Percentiles rank a stretch among this genome's conserved stretches.
Conservation (phyloP, 257 asterid genomes). For the Prunella vulgaris region DNA sequence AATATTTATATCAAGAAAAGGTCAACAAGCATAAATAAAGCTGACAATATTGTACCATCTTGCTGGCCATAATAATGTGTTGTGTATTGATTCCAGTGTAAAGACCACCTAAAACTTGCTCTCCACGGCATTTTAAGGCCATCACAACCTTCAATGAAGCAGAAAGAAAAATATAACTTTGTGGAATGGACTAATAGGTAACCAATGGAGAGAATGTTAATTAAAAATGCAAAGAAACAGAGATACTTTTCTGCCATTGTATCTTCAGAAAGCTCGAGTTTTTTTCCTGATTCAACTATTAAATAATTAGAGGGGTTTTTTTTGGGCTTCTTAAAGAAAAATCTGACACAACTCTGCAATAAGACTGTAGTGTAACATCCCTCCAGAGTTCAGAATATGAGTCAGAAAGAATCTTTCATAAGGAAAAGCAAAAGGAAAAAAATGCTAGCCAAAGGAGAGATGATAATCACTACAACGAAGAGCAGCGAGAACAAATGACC, state of each 20-base stretch:
- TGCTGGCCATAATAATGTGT: slow-evolving; percentile 85
- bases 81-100: slow-evolving; percentile 81
- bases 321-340: too few relatives aligned
- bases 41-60: slow-evolving; percentile 55
- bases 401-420: neutral
- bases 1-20: slow-evolving; percentile 4
- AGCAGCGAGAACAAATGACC: neutral
- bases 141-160: slow-evolving; percentile 66
- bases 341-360: neutral
- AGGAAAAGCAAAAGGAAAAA: neutral
- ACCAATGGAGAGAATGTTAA: neutral
- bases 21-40: slow-evolving; percentile 4
- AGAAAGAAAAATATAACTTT: neutral
- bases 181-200: neutral
- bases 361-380: neutral
- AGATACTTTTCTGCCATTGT: neutral
- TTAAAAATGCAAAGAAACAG: neutral
- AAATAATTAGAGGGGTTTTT: neutral
- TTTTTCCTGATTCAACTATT: too few relatives aligned
- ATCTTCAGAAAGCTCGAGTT: neutral
- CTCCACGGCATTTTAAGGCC: slow-evolving; percentile 96
- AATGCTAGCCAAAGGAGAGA: neutral
- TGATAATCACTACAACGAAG: neutral
- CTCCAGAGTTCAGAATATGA: neutral
- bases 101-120: slow-evolving; percentile 66